These are phyloP conservation scores for Coemansia asiatica DNA, from an alignment of 192 early-diverging fungal species.

Conservation along the genomic window DNA sequence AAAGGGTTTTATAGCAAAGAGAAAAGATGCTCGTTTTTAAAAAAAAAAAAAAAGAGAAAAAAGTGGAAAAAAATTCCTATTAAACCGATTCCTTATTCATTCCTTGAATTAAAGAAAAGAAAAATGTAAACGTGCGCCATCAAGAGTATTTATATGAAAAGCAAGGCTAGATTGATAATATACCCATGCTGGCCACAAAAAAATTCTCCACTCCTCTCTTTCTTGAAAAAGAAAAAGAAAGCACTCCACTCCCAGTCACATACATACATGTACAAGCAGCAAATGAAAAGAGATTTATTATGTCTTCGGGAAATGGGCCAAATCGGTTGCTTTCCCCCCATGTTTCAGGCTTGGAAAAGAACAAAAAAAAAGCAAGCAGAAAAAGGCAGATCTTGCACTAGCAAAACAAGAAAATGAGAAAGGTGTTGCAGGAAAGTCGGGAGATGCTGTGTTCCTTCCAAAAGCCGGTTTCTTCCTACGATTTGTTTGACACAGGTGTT, in stretches of 20 bases:
- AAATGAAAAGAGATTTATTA: background rate
- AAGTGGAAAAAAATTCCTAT: background rate
- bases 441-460: background rate
- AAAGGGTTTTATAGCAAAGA: background rate
- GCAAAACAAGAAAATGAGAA: background rate
- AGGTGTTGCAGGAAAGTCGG: background rate
- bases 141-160: conserved; percentile 1
- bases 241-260: no score
- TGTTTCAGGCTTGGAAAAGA: background rate
- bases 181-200: conserved; percentile 1
- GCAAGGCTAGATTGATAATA: background rate
- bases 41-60: conserved; percentile 1
- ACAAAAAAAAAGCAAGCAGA: background rate
- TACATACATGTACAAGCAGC: background rate
- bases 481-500: background rate
- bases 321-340: background rate
- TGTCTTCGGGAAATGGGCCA: background rate
- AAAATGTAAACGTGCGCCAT: background rate
- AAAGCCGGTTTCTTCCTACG: background rate
- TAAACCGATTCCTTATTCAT: background rate
- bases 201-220: background rate
- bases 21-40: background rate
- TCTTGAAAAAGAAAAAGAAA: no score
- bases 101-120: background rate
- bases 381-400: background rate